Evolutionary conservation across 2,329 filamentous ascomycete genomes (phyloP), one percentile per base, ranked within the genome.

Genomic region (Cyclaneusma minus): DNA sequence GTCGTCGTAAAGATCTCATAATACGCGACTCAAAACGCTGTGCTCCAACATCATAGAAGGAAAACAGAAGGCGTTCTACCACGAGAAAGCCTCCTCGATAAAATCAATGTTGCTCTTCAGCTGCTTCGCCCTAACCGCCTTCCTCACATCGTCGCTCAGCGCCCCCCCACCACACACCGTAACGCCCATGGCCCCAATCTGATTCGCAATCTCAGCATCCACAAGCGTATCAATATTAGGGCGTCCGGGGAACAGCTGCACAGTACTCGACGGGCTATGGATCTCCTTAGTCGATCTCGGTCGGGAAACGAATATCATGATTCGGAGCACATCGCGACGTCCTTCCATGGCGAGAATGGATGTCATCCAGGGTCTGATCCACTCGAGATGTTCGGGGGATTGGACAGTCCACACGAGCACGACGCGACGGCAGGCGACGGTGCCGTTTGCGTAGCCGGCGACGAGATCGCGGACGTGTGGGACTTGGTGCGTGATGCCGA

Each of bases 301-400:
- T 30, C 77, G 60, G 37, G 72, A 81, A 39, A 85, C 74, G 48
- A 84, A 85, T 28, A 85, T 66, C 55, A 82, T 68, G 48, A 85
- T 79, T 37, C 74, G 71, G 28, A 85, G 60, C 27, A 78, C 64
- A 32, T 84, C 78, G 30, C 79, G 66, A 25, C 78, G 68, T 47
- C 64, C 68, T 30, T 80, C 74, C 71, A 84, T 78, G 31, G 68
- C 66, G 20, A 84, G 59, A 34, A 84, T 82, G 43, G 75, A 64
- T 3, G 77, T 83, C 79, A 85, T 84, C 76, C 77, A 84, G 6
- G 76, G 75, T 24, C 77, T 64, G 44, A 84, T 83, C 78, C 78
- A 85, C 49, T 85, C 78, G 16, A 85, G 61, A 47, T 84, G 78
- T 54, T 84, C 79, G 39, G 75, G 75, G 41, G 67, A 77, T 41